Base-by-base conservation (phyloP, 1,284 basidiomycete genomes). In the Ustilago trichophora region DNA sequence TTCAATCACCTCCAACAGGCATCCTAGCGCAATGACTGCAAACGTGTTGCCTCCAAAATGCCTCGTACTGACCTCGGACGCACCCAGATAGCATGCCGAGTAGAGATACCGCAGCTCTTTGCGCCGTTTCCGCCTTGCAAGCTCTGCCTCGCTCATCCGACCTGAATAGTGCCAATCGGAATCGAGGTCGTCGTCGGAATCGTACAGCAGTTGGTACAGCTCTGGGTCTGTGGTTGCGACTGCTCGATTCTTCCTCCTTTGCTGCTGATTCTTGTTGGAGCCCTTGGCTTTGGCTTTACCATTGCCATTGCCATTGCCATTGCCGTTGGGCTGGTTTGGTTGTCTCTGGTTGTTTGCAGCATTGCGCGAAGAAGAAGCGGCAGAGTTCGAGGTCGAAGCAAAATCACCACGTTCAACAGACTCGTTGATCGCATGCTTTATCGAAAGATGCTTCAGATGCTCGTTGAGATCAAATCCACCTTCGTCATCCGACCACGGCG, bases 1-100 rank as follows among this genome's bases (percentile, higher is more conserved):
- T 42, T 59, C 51, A 21, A 66, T 12, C 32, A 43, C n/a, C 42
- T 59, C 50, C 25, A 66, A 27, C 32, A 66, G 26, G 10, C 50
- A 54, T 6, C 55, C 43, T 3, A 66, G 38, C 33, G 63, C 50
- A n/a, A 66, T 31, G 12, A 66, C 42, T 10, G 63, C 55, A 43
- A 66, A 66, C 11, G 56, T 59, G 47, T 60, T 56, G 9, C 63
- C 56, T 1, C 55, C 63, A 44, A 59, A 66, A 16, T 44, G 41
- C 6, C 56, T 37, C 21, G 51, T 36, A 4, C 18, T 41, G 34
- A 16, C 34, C 37, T 58, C 55, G 5, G 48, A 37, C 3, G 56
- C 63, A 2, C 56, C 63, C 34, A 66, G 24, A 18, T 55, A 38
- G 40, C 47, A 50, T 24, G 63, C 63, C 4, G 56, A 33, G 31